Evolutionary conservation across 2,329 filamentous ascomycete species (phyloP).

Genomic region (Pestalotiopsis sp.): DNA sequence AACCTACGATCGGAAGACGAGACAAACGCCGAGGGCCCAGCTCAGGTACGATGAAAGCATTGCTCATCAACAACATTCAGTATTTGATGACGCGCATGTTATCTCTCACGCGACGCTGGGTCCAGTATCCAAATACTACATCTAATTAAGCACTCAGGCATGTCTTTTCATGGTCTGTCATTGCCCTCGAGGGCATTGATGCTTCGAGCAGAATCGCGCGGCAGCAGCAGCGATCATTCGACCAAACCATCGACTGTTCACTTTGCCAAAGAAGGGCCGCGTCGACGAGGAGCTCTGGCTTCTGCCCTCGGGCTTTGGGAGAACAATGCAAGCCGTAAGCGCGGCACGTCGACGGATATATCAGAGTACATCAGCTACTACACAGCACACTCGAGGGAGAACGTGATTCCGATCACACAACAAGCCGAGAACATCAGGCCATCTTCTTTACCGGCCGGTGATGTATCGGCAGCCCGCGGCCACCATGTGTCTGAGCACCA

Average conservation of each 20-base stretch:
- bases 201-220: background rate
- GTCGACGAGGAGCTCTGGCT: background rate
- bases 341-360: background rate
- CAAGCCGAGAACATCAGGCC: conserved; percentile 4
- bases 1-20: background rate
- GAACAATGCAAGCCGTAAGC: background rate
- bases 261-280: background rate
- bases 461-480: background rate
- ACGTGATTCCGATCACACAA: background rate
- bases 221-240: background rate
- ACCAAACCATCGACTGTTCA: background rate
- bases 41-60: background rate
- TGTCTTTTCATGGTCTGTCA: conserved; percentile 10
- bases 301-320: background rate
- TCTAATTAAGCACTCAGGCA: background rate
- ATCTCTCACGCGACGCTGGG: background rate
- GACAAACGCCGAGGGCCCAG: background rate
- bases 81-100: background rate
- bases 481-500: background rate
- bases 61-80: background rate
- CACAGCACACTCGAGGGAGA: background rate
- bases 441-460: background rate
- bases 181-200: conserved; percentile 1
- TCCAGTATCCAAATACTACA: background rate
- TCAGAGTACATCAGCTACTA: conserved; percentile 5